Evolutionary conservation across 345 rosid species (phyloP).

Genomic region (Euphorbia peplus): DNA sequence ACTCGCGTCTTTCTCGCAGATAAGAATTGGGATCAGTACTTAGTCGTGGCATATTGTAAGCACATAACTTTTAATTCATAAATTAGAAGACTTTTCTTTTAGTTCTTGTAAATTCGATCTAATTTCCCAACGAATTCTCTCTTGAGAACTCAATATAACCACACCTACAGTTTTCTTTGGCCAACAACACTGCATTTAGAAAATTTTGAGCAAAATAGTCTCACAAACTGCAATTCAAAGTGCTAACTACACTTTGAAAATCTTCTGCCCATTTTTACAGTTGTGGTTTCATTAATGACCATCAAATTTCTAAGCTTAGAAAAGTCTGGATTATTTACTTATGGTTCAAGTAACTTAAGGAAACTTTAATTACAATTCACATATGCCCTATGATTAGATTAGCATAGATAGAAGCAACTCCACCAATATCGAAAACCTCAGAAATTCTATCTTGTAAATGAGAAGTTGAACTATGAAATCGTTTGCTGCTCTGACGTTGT

Average conservation of each 20-base stretch:
- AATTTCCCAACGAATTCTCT: background rate
- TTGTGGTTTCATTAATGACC: background rate
- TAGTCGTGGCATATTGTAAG: background rate
- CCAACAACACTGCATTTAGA: too few relatives aligned
- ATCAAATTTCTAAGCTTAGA: background rate
- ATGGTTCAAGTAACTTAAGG: background rate
- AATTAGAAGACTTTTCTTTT: background rate
- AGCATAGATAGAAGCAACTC: background rate
- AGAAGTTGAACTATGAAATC: background rate
- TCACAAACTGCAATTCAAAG: background rate
- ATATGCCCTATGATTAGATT: background rate
- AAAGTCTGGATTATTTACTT: background rate
- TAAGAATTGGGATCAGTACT: conserved; percentile 11
- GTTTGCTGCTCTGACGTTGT: background rate
- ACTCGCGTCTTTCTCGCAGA: conserved; percentile 41
- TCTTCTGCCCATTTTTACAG: background rate
- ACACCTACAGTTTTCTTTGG: background rate
- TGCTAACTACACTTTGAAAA: background rate
- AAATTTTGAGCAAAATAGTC: too few relatives aligned
- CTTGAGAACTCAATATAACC: too few relatives aligned
- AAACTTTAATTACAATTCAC: background rate
- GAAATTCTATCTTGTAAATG: background rate
- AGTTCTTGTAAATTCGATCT: background rate
- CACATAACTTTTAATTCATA: too few relatives aligned
- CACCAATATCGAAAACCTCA: background rate